phyloP scores from a whole-genome alignment of 495 filamentous ascomycete species.

The Elasticomyces elasticus region DNA sequence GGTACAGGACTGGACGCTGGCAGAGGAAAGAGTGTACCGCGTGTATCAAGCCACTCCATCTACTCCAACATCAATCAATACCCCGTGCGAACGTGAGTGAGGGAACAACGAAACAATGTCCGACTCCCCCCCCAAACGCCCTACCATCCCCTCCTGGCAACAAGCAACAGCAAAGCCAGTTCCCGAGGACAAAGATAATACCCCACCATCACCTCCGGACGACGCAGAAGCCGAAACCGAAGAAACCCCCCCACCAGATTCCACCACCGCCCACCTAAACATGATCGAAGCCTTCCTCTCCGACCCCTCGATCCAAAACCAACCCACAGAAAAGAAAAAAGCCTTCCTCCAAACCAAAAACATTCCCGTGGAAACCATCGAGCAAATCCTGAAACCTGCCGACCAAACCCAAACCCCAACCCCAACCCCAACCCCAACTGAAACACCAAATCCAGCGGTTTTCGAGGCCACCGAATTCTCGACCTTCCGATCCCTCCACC shows the following conservation, averaged over 20 bases:
- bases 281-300: conserved; percentile 72
- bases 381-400: conserved; percentile 26
- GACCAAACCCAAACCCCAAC: background rate
- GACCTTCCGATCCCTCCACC: conserved; percentile 15
- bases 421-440: background rate
- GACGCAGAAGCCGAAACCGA: conserved; percentile 3
- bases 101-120: conserved; percentile 12
- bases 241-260: conserved; percentile 5
- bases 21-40: too few relatives aligned
- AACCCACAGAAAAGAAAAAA: conserved; percentile 60
- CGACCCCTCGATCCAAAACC: conserved; percentile 62
- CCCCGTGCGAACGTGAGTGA: too few relatives aligned
- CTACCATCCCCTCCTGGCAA: conserved; percentile 43
- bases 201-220: too few relatives aligned
- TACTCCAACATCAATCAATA: too few relatives aligned
- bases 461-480: conserved; percentile 7
- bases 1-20: too few relatives aligned
- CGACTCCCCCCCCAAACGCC: conserved; percentile 13
- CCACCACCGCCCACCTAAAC: conserved; percentile 41
- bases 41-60: too few relatives aligned
- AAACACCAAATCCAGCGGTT: too few relatives aligned
- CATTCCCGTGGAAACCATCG: conserved; percentile 54
- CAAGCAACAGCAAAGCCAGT: conserved; percentile 14
- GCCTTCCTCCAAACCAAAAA: conserved; percentile 76
- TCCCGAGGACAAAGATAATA: too few relatives aligned